Evolutionary conservation across 768 basidiomycete species (phyloP), one percentile per base, ranked within the genome.

Genomic region (Naematelia aurantialba): DNA sequence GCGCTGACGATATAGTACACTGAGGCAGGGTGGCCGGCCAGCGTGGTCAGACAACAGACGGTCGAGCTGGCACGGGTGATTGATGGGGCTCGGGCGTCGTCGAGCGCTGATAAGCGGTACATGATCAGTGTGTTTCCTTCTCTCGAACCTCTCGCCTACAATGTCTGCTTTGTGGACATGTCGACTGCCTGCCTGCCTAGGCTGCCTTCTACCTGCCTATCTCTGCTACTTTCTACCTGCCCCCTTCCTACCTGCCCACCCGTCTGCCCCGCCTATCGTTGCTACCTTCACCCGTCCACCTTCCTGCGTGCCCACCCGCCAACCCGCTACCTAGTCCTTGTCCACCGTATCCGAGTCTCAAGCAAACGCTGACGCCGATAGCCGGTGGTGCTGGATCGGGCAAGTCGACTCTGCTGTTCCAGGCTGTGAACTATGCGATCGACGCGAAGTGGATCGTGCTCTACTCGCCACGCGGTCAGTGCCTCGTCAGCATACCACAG

Each of bases 391-490:
- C 82, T 8, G 91, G 92, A 4, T 85, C 83, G 55, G 92, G 91
- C 44, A 96, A 94, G 78, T 89, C 87, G 56, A 85, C 83, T 60
- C 74, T 89, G 8, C 77, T 94, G 27, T 79, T 92, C 8, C 91
- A 96, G 74, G 82, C 87, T 0, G 84, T 89, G 0, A 81, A 87
- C 39, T 85, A 89, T 62, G 86, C 85, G 30, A 66, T 82, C 10
- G 76, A 81, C 1, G 81, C 83, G 21, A 82, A 83, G 25, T 92
- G 89, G 88, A 81, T 93, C 21, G 89, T 91, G 17, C 76, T 93
- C 17, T 96, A 92, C 72, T 82, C 91, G 24, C 90, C 92, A 2
- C 81, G 87, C 78, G 84, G 89, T 89, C 29, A 49, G 81, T 76
- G 26, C 2, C 4, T 11, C 26, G 1, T 30, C 3, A 3, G 50